phyloP scores from a whole-genome alignment of 495 filamentous ascomycete genomes.

The Penicillium cinerascens region DNA sequence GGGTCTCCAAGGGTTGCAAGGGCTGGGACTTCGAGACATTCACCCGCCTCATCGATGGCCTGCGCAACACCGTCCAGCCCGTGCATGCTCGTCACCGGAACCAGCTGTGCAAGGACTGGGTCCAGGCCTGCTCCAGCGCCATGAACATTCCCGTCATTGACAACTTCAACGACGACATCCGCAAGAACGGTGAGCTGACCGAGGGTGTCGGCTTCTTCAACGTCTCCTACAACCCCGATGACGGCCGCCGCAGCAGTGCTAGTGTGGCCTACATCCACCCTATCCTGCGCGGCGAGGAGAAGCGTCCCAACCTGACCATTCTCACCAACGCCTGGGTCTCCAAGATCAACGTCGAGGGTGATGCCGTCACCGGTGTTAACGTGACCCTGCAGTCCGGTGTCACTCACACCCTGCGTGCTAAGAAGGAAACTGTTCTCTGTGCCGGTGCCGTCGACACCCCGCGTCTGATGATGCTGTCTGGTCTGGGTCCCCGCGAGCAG shows the following conservation, averaged over 20 bases:
- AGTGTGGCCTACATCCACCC: constrained; percentile 86
- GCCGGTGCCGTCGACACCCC: constrained; percentile 77
- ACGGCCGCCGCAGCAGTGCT: constrained; percentile 72
- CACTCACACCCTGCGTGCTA: constrained; percentile 55
- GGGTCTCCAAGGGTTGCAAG: constrained; percentile 67
- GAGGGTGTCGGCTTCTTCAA: constrained; percentile 81
- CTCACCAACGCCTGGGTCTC: constrained; percentile 78
- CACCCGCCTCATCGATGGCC: constrained; percentile 67
- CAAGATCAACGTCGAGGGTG: constrained; percentile 63
- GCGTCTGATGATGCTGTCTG: constrained; percentile 69
- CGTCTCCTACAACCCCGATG: constrained; percentile 77
- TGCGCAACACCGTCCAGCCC: constrained; percentile 76
- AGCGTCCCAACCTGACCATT: constrained; percentile 72
- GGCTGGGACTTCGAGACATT: constrained; percentile 79
- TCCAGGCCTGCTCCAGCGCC: constrained; percentile 66
- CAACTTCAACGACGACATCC: constrained; percentile 79
- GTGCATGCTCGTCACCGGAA: constrained; percentile 74
- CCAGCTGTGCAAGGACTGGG: constrained; percentile 80
- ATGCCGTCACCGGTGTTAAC: constrained; percentile 62
- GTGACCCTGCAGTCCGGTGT: constrained; percentile 63
- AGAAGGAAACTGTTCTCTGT: constrained; percentile 70
- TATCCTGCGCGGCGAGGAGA: constrained; percentile 71
- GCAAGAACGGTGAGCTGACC: constrained; percentile 60
- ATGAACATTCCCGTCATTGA: constrained; percentile 71
- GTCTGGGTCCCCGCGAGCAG: constrained; percentile 66